phyloP scores from a whole-genome alignment of 1,284 basidiomycete species.

The Ceratobasidium theobromae region DNA sequence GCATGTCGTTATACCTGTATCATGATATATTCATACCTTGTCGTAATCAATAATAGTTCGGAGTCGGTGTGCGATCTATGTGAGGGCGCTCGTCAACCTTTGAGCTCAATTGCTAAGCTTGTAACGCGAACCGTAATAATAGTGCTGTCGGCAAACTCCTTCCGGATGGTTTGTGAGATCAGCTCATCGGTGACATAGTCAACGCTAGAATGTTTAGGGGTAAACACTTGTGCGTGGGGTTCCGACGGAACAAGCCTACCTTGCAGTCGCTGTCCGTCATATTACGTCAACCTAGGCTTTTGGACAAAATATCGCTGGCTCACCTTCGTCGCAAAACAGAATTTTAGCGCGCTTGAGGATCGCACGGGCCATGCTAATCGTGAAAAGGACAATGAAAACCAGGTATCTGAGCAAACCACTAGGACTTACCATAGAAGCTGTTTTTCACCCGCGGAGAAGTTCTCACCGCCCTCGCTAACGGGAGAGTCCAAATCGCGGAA shows the following conservation, averaged over 20 bases:
- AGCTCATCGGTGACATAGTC: constrained; percentile 78
- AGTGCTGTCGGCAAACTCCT: constrained; percentile 63
- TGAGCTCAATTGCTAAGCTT: background rate
- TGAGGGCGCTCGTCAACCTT: constrained; percentile 21
- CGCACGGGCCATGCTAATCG: constrained; percentile 70
- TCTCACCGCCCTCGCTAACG: constrained; percentile 89
- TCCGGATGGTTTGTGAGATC: constrained; percentile 70
- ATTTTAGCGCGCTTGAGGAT: constrained; percentile 75
- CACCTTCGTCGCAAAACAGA: constrained; percentile 75
- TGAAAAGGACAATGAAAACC: background rate
- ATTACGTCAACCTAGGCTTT: constrained; percentile 11
- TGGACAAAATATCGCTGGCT: constrained; percentile 27
- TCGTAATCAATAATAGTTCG: constrained; percentile 65
- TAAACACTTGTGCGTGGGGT: constrained; percentile 3
- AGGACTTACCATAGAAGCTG: constrained; percentile 61
- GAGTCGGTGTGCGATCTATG: constrained; percentile 62
- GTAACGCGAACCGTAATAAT: constrained; percentile 46
- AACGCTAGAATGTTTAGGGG: constrained; percentile 49
- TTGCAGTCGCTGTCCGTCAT: constrained; percentile 58
- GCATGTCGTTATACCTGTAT: constrained; percentile 14
- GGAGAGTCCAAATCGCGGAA: constrained; percentile 84
- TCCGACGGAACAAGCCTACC: constrained; percentile 44
- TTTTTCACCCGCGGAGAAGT: constrained; percentile 88
- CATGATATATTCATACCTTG: constrained; percentile 44
- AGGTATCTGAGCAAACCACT: background rate